phyloP scores from a whole-genome alignment of 2,329 filamentous ascomycete genomes.

The Claviceps fusiformis region DNA sequence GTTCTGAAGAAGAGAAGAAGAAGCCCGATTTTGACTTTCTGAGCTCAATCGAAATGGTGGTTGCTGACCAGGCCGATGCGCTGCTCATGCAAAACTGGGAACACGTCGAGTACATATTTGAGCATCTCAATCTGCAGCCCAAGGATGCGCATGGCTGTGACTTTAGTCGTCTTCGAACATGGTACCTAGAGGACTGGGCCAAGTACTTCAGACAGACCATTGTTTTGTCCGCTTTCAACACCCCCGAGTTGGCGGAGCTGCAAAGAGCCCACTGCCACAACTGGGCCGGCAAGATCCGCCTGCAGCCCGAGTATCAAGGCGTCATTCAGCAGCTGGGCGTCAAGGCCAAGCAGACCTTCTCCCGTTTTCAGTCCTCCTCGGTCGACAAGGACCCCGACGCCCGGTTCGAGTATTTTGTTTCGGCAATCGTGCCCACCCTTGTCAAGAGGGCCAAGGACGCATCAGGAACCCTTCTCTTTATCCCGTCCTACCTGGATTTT shows the following conservation, averaged over 20 bases:
- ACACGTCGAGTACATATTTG: slow-evolving; percentile 82
- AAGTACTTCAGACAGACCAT: slow-evolving; percentile 75
- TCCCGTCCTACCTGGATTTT: slow-evolving; percentile 91
- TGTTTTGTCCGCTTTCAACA: slow-evolving; percentile 67
- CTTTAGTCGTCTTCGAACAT: slow-evolving; percentile 76
- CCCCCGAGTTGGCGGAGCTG: slow-evolving; percentile 74
- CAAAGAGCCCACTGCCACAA: slow-evolving; percentile 68
- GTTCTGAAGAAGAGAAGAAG: slow-evolving; percentile 52
- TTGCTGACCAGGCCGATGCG: slow-evolving; percentile 86
- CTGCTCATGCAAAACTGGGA: slow-evolving; percentile 98
- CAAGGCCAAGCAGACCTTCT: slow-evolving; percentile 75
- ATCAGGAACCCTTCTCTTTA: slow-evolving; percentile 68
- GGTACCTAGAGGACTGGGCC: slow-evolving; percentile 86
- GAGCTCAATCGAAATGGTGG: slow-evolving; percentile 79
- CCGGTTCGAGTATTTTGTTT: slow-evolving; percentile 82
- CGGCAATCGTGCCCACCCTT: slow-evolving; percentile 63
- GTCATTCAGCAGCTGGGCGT: slow-evolving; percentile 61
- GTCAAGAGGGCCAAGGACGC: slow-evolving; percentile 51
- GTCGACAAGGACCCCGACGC: slow-evolving; percentile 70
- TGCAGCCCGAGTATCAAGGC: slow-evolving; percentile 55
- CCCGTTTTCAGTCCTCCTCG: slow-evolving; percentile 61
- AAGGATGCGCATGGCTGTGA: slow-evolving; percentile 85
- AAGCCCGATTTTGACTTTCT: slow-evolving; percentile 76
- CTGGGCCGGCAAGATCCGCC: slow-evolving; percentile 63
- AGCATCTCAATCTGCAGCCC: slow-evolving; percentile 81